phyloP scores from a whole-genome alignment of 805 yeast genomes.

The Kodamaea jinghongensis region DNA sequence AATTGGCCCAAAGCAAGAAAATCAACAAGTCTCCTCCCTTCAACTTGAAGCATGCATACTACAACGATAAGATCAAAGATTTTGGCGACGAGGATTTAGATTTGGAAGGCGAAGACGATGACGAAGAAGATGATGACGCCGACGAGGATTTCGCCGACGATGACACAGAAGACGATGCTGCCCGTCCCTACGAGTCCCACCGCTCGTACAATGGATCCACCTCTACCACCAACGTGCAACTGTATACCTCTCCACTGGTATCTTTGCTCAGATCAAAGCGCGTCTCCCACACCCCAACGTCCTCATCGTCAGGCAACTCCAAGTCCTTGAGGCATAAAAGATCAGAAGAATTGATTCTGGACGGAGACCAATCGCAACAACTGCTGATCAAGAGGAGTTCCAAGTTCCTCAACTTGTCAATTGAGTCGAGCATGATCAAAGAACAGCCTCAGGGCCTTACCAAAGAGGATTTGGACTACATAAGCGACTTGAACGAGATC shows the following conservation, averaged over 20 bases:
- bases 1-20: slow-evolving; percentile 16
- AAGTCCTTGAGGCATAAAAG: not conserved
- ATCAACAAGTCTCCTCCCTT: slow-evolving; percentile 43
- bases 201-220: slow-evolving; percentile 3
- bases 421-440: slow-evolving; percentile 25
- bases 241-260: slow-evolving; percentile 1
- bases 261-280: slow-evolving; percentile 2
- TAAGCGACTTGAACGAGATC: slow-evolving; percentile 26
- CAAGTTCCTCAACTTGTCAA: slow-evolving; percentile 40
- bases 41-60: slow-evolving; percentile 30
- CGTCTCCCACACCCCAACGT: slow-evolving; percentile 1
- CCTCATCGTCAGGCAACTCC: slow-evolving; percentile 1
- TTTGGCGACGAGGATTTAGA: slow-evolving; percentile 18
- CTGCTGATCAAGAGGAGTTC: slow-evolving; percentile 40
- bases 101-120: slow-evolving; percentile 10
- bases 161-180: slow-evolving; percentile 7
- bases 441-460: slow-evolving; percentile 6
- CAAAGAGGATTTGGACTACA: slow-evolving; percentile 21
- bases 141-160: slow-evolving; percentile 11
- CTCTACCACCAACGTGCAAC: slow-evolving; percentile 1
- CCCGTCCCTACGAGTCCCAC: slow-evolving; percentile 2
- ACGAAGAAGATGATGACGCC: slow-evolving; percentile 7
- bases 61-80: slow-evolving; percentile 21
- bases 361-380: slow-evolving; percentile 15
- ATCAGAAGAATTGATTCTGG: slow-evolving; percentile 3